Percentiles rank a stretch among this genome's conserved stretches.
Evolutionary conservation across 495 filamentous ascomycete genomes (phyloP).

Genomic region (Jackrogersella minutella): DNA sequence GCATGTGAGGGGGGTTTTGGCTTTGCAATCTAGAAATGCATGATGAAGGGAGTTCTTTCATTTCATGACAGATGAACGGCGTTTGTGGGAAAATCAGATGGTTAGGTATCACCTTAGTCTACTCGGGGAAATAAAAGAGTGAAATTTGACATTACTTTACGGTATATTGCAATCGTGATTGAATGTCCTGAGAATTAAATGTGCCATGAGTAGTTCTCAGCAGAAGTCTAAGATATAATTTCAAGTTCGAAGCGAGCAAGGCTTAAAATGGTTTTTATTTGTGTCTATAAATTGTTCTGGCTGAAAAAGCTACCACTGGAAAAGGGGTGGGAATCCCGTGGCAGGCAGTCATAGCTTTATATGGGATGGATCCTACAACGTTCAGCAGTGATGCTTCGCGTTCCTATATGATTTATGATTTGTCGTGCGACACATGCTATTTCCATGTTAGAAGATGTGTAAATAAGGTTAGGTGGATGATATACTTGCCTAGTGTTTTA

Average conservation of each 20-base stretch:
- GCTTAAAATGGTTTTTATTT: not conserved
- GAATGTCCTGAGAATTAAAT: too few species aligned
- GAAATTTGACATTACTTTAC: not conserved
- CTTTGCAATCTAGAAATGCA: not conserved
- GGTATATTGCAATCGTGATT: not conserved
- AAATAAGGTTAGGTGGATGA: not conserved
- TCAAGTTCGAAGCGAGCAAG: too few species aligned
- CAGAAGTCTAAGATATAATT: too few species aligned
- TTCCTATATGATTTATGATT: too few species aligned
- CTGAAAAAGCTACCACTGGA: not conserved
- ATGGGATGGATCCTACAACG: too few species aligned
- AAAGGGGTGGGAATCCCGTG: not conserved
- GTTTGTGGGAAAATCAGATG: constrained; percentile 21
- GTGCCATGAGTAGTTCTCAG: too few species aligned
- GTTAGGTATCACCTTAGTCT: constrained; percentile 7
- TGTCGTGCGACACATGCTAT: too few species aligned
- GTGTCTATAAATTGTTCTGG: not conserved
- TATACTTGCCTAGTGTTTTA: too few species aligned
- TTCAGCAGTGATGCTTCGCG: too few species aligned
- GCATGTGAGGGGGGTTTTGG: not conserved
- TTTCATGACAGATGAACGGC: constrained; percentile 1
- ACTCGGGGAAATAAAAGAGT: constrained; percentile 7
- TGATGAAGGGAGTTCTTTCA: constrained; percentile 8
- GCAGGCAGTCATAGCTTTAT: not conserved
- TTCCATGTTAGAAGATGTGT: too few species aligned